Base-by-base conservation (phyloP, 2,329 filamentous ascomycete species). In the Xylaria sp. region DNA sequence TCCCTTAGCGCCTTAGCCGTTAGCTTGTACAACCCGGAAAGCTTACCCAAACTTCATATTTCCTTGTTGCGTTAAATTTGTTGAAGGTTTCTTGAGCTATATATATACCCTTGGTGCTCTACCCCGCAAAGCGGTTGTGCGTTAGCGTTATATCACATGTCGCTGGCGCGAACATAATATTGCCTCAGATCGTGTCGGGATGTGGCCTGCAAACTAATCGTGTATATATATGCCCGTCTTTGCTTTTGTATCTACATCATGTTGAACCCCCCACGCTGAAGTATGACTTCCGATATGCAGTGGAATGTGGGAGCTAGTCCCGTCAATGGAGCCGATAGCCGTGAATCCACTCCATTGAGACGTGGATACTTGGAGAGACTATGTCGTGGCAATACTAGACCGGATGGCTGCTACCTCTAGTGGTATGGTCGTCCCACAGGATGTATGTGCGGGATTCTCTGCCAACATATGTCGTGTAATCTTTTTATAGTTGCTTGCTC, bases 1-100 rank as follows among this genome's bases (percentile, higher is more conserved):
- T 33, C 9, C n/a, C 6, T 58, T 63, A 63, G 65, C 65, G 65
- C 65, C 46, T 3, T 46, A 59, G 46, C 59, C 64, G 64, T 51
- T 38, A 20, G 20, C 10, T 28, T 13, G 46, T 17, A 44, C 17
- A 46, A 36, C 36, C 36, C 11, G 36, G 36, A 60, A 46, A 61
- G 44, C 31, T 51, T 59, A 60, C 38, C 15, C 23, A 26, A 20
- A 59, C 40, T 33, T 9, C 11, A 38, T 5, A 11, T 2, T 33
- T 33, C 56, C 36, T 33, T 20, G 23, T n/a, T 26, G n/a, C 20
- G 51, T 38, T 23, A 13, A 13, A 6, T 40, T 2, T 23, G n/a
- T 40, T n/a, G 6, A n/a, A 2, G 9, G 5, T 48, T 6, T 36
- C 28, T 33, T 15, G 23, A 11, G 36, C 11, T 38, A 33, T 6